These are phyloP conservation scores for Salix udensis DNA, from an alignment of 345 rosid species.

Conservation along the genomic window DNA sequence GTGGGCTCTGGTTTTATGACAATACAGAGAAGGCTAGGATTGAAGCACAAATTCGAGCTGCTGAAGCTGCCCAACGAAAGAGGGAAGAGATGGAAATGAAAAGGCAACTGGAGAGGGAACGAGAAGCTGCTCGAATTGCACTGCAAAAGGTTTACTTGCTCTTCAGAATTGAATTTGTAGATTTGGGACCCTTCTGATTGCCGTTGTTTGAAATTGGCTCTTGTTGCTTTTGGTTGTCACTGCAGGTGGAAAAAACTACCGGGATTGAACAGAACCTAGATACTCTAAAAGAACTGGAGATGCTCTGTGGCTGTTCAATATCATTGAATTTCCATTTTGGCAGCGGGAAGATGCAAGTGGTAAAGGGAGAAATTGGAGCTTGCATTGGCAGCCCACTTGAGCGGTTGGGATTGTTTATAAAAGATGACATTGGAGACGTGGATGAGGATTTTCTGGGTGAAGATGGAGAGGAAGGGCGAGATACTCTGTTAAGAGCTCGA, in stretches of 20 bases:
- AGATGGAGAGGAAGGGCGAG: slow-evolving; percentile 83
- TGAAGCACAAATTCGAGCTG: slow-evolving; percentile 69
- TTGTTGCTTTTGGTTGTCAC: background rate
- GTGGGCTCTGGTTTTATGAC: background rate
- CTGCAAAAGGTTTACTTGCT: slow-evolving; percentile 45
- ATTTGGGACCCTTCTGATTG: background rate
- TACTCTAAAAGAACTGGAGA: slow-evolving; percentile 51
- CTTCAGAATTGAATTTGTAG: background rate
- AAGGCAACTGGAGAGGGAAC: slow-evolving; percentile 51
- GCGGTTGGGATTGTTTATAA: slow-evolving; percentile 58
- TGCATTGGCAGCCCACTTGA: slow-evolving; percentile 34
- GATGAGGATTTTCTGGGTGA: slow-evolving; percentile 32
- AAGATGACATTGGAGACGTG: slow-evolving; percentile 39
- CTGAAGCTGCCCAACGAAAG: slow-evolving; percentile 48
- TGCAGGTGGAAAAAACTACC: slow-evolving; percentile 57
- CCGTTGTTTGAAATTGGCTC: background rate
- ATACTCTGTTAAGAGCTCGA: slow-evolving; percentile 25
- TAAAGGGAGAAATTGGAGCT: slow-evolving; percentile 20
- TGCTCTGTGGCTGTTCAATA: slow-evolving; percentile 43
- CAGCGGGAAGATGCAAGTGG: slow-evolving; percentile 13
- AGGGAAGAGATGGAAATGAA: slow-evolving; percentile 54
- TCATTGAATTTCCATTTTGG: slow-evolving; percentile 16
- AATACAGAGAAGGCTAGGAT: slow-evolving; percentile 64
- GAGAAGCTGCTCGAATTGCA: slow-evolving; percentile 70
- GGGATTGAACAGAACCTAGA: slow-evolving; percentile 44